Evolutionary conservation across 768 basidiomycete genomes (phyloP), one percentile per base, ranked within the genome.

Genomic region (Cystofilobasidium macerans): DNA sequence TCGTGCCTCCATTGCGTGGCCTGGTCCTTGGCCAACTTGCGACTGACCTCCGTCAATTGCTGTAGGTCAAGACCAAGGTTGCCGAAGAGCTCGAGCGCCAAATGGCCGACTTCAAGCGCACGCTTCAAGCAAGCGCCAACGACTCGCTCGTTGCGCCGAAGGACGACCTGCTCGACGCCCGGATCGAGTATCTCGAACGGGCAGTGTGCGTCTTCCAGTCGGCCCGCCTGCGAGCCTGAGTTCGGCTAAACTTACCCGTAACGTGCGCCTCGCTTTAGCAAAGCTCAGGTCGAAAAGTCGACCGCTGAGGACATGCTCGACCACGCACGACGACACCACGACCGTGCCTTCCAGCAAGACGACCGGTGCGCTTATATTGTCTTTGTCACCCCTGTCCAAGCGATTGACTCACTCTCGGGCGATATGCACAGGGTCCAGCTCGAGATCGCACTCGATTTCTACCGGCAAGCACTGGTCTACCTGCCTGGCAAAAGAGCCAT

Each of bases 221-320:
- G n/a, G n/a, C n/a, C n/a, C n/a, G n/a, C n/a, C n/a, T n/a, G n/a
- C n/a, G n/a, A n/a, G n/a, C n/a, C n/a, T n/a, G n/a, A n/a, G n/a
- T n/a, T n/a, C n/a, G n/a, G n/a, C n/a, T n/a, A n/a, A n/a, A n/a
- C 33, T 56, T 26, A 16, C n/a, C 7, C 14, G 33, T n/a, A n/a
- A 28, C 33, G 54, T 35, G 28, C 54, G 22, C 24, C 22, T 20
- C 24, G n/a, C 22, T 33, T 57, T 57, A 66, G 65, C 9, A 48
- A 67, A 24, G 57, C 47, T 28, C 38, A 59, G 24, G 51, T 35
- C 22, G 65, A 61, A n/a, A 61, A 57, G 53, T 38, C 59, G n/a
- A 48, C 59, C 6, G 65, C 65, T 6, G 59, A 48, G 30, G 65
- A 67, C 20, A 47, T 61, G 32, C 59, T 67, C 30, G 42, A 67